Percentiles rank a stretch among this genome's conserved stretches.
phyloP scores from a whole-genome alignment of 768 basidiomycete genomes.

The Tephrocybe sp. region DNA sequence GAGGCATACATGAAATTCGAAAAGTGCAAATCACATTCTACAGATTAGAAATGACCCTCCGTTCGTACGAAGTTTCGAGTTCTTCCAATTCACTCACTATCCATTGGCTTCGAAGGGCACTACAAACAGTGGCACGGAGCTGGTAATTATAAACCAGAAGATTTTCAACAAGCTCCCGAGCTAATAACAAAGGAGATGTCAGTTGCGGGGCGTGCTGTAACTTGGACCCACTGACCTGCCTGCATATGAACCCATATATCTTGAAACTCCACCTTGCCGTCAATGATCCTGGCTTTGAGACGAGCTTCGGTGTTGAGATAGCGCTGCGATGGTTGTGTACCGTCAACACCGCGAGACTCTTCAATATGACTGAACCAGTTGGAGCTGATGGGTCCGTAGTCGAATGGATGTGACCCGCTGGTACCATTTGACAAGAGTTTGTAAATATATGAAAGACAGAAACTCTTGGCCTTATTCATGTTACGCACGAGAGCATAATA shows the following conservation, averaged over 20 bases:
- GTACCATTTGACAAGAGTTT: background rate
- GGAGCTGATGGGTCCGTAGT: constrained; percentile 45
- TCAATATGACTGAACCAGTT: constrained; percentile 35
- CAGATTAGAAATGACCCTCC: constrained; percentile 38
- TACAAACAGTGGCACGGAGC: constrained; percentile 59
- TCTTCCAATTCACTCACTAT: constrained; percentile 60
- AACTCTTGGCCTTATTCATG: too few species aligned
- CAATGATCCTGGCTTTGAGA: constrained; percentile 69
- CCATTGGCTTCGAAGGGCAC: constrained; percentile 64
- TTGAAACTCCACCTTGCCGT: constrained; percentile 57
- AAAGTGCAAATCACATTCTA: constrained; percentile 10
- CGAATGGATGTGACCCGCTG: constrained; percentile 79
- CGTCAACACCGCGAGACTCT: constrained; percentile 27
- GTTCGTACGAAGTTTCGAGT: constrained; percentile 58
- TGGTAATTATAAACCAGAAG: constrained; percentile 58
- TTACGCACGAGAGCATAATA: constrained; percentile 77
- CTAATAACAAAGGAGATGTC: too few species aligned
- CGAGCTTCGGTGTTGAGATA: constrained; percentile 51
- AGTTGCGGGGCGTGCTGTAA: too few species aligned
- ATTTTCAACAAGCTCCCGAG: constrained; percentile 53
- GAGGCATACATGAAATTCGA: constrained; percentile 8
- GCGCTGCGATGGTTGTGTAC: constrained; percentile 37
- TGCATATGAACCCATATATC: constrained; percentile 54
- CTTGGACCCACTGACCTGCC: constrained; percentile 47
- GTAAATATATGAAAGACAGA: too few species aligned